Percentiles rank a stretch among this genome's conserved stretches.
Evolutionary conservation across 768 basidiomycete genomes (phyloP).

Genomic region (Leucocoprinus sp.): DNA sequence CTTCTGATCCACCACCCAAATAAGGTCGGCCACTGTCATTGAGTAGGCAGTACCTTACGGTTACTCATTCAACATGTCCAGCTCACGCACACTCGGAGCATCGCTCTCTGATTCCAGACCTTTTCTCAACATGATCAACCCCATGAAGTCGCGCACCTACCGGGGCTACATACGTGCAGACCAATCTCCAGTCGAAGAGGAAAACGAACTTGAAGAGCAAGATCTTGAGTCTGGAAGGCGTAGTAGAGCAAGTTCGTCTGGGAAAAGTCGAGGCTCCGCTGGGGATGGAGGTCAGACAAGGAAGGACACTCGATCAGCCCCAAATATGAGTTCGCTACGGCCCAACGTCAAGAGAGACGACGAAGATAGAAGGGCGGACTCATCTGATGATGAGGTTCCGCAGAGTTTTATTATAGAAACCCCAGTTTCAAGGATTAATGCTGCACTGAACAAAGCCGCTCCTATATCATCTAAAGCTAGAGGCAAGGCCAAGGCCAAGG

Average conservation of each 20-base stretch:
- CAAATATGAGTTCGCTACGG: slow-evolving; percentile 50
- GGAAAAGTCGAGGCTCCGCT: slow-evolving; percentile 16
- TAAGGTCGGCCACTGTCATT: slow-evolving; percentile 1
- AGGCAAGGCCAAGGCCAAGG: slow-evolving; percentile 9
- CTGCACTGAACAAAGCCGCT: slow-evolving; percentile 27
- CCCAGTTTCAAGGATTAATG: slow-evolving; percentile 1
- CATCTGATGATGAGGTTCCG: slow-evolving; percentile 78
- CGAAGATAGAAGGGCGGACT: slow-evolving; percentile 47
- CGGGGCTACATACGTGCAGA: slow-evolving; percentile 71
- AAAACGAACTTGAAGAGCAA: slow-evolving; percentile 40
- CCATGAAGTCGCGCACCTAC: slow-evolving; percentile 56
- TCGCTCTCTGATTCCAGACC: slow-evolving; percentile 58
- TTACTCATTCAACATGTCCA: slow-evolving; percentile 6
- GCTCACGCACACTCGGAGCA: slow-evolving; percentile 10
- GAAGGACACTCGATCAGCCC: slow-evolving; percentile 42
- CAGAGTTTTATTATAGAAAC: slow-evolving; percentile 84
- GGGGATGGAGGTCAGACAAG: slow-evolving; percentile 27
- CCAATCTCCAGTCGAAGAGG: slow-evolving; percentile 66
- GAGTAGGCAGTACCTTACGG: slow-evolving; percentile 6
- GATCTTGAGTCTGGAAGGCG: slow-evolving; percentile 35
- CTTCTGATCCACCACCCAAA: slow-evolving; percentile 3
- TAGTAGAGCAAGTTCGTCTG: slow-evolving; percentile 59
- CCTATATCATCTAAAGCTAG: slow-evolving; percentile 20
- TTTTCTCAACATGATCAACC: slow-evolving; percentile 78
- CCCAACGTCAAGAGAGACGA: slow-evolving; percentile 71